phyloP scores from a whole-genome alignment of 2,329 filamentous ascomycete genomes.

The Colletotrichum sp. region DNA sequence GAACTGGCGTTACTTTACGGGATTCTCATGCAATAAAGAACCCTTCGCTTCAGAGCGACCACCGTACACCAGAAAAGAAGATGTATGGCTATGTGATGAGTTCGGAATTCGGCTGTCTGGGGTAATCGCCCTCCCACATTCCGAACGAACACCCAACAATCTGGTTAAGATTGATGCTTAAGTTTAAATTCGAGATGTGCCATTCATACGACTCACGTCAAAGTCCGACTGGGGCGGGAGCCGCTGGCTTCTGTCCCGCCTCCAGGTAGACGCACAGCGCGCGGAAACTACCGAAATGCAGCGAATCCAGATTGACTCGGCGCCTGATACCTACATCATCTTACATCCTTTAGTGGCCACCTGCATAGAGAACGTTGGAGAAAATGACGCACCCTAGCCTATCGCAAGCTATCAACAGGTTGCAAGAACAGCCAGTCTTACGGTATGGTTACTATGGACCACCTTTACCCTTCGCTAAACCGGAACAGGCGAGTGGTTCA shows the following conservation, averaged over 20 bases:
- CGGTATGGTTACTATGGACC: not conserved
- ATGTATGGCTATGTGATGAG: not conserved
- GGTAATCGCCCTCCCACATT: not conserved
- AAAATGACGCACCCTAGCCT: slow-evolving; percentile 13
- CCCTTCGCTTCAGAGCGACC: not conserved
- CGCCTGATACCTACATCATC: not conserved
- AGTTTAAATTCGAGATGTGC: not conserved
- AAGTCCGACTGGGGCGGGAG: not conserved
- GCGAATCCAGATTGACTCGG: not conserved
- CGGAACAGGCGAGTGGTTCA: not conserved
- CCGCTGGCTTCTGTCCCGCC: not conserved
- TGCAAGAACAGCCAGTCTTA: not conserved
- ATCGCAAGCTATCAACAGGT: slow-evolving; percentile 12
- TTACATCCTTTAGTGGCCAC: not conserved
- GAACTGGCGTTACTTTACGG: not conserved
- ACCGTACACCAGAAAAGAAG: not conserved
- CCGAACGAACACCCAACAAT: not conserved
- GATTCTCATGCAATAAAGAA: not conserved
- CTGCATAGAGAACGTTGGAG: not conserved
- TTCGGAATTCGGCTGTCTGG: not conserved
- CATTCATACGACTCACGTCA: not conserved
- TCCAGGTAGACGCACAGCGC: not conserved
- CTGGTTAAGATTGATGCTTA: not conserved
- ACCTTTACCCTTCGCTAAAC: not conserved
- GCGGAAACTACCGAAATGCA: not conserved